Evolutionary conservation across 768 basidiomycete species (phyloP).

Genomic region (Boletus subcaerulescens): DNA sequence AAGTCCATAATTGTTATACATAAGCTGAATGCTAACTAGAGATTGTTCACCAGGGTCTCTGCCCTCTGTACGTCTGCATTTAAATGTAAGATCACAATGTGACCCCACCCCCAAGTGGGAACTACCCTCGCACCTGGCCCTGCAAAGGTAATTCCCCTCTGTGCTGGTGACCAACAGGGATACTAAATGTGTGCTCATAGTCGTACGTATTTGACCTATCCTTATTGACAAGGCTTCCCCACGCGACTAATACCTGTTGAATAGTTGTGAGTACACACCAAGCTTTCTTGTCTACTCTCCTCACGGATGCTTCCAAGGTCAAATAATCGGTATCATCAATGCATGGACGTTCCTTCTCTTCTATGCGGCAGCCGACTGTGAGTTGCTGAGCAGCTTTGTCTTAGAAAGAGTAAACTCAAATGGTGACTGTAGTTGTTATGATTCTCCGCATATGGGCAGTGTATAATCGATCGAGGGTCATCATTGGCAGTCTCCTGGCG

Average conservation of each 20-base stretch:
- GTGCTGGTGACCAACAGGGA: not conserved
- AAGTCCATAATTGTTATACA: not conserved
- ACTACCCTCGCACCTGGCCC: not conserved
- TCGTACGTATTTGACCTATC: not conserved
- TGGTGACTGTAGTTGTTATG: not conserved
- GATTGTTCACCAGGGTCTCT: not conserved
- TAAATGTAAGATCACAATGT: not conserved
- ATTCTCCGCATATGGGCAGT: constrained; percentile 1
- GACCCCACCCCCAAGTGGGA: not conserved
- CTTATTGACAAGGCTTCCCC: not conserved
- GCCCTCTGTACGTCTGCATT: not conserved
- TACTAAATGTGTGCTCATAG: not conserved
- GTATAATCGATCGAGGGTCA: not conserved
- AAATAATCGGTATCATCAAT: not conserved
- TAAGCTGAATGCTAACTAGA: not conserved
- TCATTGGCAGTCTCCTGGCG: not conserved
- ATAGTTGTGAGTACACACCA: constrained; percentile 3
- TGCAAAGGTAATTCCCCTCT: not conserved
- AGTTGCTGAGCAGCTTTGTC: not conserved
- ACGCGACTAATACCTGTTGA: not conserved
- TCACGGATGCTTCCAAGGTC: not conserved
- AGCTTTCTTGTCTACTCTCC: not conserved
- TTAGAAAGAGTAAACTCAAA: not conserved
- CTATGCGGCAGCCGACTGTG: constrained; percentile 1
- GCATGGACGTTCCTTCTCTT: constrained; percentile 3